These are phyloP conservation scores for Calendula officinalis DNA, from an alignment of 129 eudicot species.

Conservation along the genomic window DNA sequence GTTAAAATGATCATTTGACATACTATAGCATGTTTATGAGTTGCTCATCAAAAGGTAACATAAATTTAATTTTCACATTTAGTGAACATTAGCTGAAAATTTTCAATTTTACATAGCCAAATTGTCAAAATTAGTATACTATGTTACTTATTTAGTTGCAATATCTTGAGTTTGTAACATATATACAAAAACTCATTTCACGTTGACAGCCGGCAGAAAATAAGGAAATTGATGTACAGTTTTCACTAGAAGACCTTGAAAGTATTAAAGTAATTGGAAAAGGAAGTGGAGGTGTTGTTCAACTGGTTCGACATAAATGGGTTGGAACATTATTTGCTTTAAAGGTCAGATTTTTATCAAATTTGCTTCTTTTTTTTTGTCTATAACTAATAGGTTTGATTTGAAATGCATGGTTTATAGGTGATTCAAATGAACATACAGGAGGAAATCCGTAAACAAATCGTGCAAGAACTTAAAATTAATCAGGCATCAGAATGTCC, in stretches of 20 bases:
- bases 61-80: too few species aligned
- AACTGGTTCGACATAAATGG: slow-evolving; percentile 98
- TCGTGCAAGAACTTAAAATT: slow-evolving; percentile 94
- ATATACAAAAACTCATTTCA: background rate
- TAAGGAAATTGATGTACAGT: slow-evolving; percentile 76
- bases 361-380: background rate
- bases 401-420: slow-evolving; percentile 35
- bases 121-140: too few species aligned
- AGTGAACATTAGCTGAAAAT: too few species aligned
- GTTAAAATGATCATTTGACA: too few species aligned
- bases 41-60: too few species aligned
- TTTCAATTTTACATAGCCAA: too few species aligned
- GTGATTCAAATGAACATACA: slow-evolving; percentile 99
- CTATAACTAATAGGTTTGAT: background rate
- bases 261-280: slow-evolving; percentile 91
- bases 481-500: slow-evolving; percentile 94
- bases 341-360: slow-evolving; percentile 52
- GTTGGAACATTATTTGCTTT: slow-evolving; percentile 85
- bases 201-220: slow-evolving; percentile 52
- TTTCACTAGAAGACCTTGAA: slow-evolving; percentile 93
- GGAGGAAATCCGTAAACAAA: slow-evolving; percentile 94
- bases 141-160: too few species aligned
- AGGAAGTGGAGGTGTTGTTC: slow-evolving; percentile 99
- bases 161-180: too few species aligned
- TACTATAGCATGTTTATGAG: too few species aligned